Conservation (phyloP, 768 basidiomycete species). For the Lentinula detonsa region DNA sequence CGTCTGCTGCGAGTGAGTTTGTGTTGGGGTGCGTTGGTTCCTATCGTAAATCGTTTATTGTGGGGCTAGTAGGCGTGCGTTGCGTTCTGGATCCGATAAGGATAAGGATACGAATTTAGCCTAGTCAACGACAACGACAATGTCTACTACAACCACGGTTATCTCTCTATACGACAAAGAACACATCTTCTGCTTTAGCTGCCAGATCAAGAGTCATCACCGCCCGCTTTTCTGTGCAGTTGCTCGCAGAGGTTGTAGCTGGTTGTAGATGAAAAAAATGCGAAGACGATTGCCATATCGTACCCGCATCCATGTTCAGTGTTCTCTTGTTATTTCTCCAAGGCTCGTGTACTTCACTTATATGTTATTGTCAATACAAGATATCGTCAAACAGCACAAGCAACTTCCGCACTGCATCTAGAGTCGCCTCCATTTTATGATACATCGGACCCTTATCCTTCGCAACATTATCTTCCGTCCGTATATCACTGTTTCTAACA, state of each 20-base stretch:
- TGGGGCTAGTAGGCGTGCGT: constrained; percentile 42
- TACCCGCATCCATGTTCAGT: too few relatives aligned
- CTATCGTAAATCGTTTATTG: constrained; percentile 89
- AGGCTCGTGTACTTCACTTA: too few relatives aligned
- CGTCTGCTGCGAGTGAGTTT: constrained; percentile 65
- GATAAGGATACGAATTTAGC: too few relatives aligned
- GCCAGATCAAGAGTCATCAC: constrained; percentile 82
- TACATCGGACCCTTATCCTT: neutral
- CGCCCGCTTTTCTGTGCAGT: constrained; percentile 86
- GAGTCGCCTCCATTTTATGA: neutral
- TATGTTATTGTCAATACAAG: neutral
- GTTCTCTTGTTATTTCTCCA: too few relatives aligned
- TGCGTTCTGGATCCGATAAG: too few relatives aligned
- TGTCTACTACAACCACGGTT: neutral
- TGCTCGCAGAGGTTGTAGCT: constrained; percentile 77
- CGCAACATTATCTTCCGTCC: neutral
- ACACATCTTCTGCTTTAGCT: constrained; percentile 94
- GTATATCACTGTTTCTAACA: neutral
- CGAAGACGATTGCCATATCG: constrained; percentile 80
- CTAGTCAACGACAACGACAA: too few relatives aligned
- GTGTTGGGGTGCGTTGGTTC: constrained; percentile 73
- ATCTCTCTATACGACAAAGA: constrained; percentile 29
- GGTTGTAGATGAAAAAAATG: constrained; percentile 95
- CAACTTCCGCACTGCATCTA: neutral
- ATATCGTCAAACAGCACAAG: neutral